Percentiles rank a stretch among this genome's conserved stretches.
phyloP scores from a whole-genome alignment of 2,329 filamentous ascomycete genomes.

The Colletotrichum noveboracense region DNA sequence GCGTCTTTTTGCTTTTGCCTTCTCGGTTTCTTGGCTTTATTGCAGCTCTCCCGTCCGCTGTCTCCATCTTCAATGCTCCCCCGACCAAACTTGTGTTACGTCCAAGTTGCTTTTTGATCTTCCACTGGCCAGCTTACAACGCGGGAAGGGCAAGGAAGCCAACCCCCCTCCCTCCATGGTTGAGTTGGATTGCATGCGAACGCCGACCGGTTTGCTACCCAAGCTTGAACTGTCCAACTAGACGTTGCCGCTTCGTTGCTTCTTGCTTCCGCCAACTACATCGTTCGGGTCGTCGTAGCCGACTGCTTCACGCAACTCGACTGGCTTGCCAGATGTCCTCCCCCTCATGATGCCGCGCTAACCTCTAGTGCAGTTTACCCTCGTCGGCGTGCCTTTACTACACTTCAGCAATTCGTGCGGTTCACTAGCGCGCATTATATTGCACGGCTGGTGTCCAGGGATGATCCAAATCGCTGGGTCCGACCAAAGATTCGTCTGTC shows the following conservation, averaged over 20 bases:
- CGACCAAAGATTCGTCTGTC: background rate
- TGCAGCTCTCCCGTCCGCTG: conserved; percentile 2
- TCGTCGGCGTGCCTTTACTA: background rate
- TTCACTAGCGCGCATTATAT: background rate
- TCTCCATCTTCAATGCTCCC: background rate
- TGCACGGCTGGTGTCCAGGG: background rate
- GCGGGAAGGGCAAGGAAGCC: background rate
- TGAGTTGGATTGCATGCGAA: background rate
- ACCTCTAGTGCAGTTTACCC: background rate
- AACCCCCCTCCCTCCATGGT: background rate
- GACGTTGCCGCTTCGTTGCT: background rate
- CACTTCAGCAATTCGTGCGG: background rate
- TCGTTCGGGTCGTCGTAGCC: background rate
- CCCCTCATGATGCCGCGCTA: background rate
- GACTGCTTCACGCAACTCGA: background rate
- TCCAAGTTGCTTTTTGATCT: background rate
- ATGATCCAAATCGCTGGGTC: conserved; percentile 5
- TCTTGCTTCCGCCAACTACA: background rate
- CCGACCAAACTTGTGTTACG: background rate
- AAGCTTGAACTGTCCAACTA: background rate
- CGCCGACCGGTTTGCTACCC: background rate
- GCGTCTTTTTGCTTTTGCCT: background rate
- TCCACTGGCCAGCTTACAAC: background rate
- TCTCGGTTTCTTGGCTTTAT: background rate
- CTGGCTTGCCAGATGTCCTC: background rate